A percentile compares a stretch with the other conserved stretches of the same genome.
Conservation (phyloP, 2,329 filamentous ascomycete species). For the Coniella lustricola region DNA sequence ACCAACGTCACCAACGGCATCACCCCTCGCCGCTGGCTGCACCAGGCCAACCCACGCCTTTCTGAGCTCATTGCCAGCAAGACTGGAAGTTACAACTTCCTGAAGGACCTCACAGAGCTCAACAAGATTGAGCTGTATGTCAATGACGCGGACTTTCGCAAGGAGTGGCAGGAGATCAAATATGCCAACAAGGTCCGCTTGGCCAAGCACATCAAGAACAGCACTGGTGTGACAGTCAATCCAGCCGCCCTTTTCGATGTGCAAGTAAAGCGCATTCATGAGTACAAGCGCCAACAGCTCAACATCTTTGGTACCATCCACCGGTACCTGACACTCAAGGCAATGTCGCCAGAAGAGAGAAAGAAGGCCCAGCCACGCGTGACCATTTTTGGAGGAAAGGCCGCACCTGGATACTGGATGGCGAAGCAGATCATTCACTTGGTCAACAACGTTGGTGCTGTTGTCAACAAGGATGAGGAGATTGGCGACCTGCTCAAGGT, state of each 20-base stretch:
- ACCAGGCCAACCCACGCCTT: constrained; percentile 90
- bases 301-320: constrained; percentile 99
- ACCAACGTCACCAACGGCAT: constrained; percentile 98
- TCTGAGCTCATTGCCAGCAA: constrained; percentile 91
- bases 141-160: constrained; percentile 83
- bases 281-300: constrained; percentile 98
- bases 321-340: constrained; percentile 84
- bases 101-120: constrained; percentile 83
- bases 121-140: constrained; percentile 79
- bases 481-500: constrained; percentile 94
- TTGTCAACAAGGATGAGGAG: constrained; percentile 88
- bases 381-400: constrained; percentile 95
- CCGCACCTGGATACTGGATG: constrained; percentile 99
- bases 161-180: constrained; percentile 95
- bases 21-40: constrained; percentile 90
- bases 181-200: constrained; percentile 90
- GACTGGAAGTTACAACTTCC: constrained; percentile 72
- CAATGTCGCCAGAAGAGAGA: constrained; percentile 71
- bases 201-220: constrained; percentile 82
- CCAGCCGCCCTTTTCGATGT: constrained; percentile 88
- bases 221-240: constrained; percentile 75
- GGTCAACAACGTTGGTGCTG: constrained; percentile 81
- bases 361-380: constrained; percentile 85
- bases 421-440: constrained; percentile 98
- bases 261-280: constrained; percentile 97